Percentiles rank a stretch among this genome's conserved stretches.
Evolutionary conservation across 805 yeast species (phyloP).

Genomic region (Lachancea dasiensis): DNA sequence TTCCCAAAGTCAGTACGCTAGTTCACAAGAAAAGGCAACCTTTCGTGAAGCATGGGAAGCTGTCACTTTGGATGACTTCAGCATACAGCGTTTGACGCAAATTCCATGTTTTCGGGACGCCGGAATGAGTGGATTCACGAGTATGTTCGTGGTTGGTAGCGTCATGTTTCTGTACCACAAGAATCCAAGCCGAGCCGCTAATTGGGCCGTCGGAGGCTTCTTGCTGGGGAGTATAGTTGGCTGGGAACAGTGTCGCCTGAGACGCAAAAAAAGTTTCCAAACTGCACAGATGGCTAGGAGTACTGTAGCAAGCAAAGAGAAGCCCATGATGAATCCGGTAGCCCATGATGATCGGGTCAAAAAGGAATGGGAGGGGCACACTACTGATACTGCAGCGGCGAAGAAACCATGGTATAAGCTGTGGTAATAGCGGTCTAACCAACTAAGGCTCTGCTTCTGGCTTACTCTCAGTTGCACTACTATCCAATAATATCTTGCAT

Average conservation of each 20-base stretch:
- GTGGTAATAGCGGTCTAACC: constrained; percentile 20
- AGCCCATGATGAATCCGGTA: constrained; percentile 32
- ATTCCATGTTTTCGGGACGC: constrained; percentile 82
- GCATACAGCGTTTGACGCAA: constrained; percentile 41
- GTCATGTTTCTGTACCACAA: constrained; percentile 64
- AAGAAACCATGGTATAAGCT: constrained; percentile 28
- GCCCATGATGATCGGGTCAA: constrained; percentile 20
- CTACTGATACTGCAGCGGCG: constrained; percentile 3
- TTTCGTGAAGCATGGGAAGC: constrained; percentile 37
- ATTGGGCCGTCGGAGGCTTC: constrained; percentile 82
- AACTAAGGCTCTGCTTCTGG: neutral
- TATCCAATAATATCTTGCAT: no score
- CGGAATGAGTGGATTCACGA: constrained; percentile 65
- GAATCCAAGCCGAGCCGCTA: constrained; percentile 53
- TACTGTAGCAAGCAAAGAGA: constrained; percentile 34
- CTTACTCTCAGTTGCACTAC: neutral
- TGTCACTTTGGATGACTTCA: constrained; percentile 46
- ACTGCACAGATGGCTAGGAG: constrained; percentile 67
- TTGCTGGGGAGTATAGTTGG: constrained; percentile 74
- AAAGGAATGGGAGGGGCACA: constrained; percentile 21
- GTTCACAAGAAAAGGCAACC: constrained; percentile 28
- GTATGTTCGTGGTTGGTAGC: constrained; percentile 63
- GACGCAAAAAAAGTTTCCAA: constrained; percentile 58
- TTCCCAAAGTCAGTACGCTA: constrained; percentile 20
- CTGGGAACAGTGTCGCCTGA: constrained; percentile 87